Percentiles rank a stretch among this genome's conserved stretches.
phyloP scores from a whole-genome alignment of 768 basidiomycete species.

The Mycena galopus region DNA sequence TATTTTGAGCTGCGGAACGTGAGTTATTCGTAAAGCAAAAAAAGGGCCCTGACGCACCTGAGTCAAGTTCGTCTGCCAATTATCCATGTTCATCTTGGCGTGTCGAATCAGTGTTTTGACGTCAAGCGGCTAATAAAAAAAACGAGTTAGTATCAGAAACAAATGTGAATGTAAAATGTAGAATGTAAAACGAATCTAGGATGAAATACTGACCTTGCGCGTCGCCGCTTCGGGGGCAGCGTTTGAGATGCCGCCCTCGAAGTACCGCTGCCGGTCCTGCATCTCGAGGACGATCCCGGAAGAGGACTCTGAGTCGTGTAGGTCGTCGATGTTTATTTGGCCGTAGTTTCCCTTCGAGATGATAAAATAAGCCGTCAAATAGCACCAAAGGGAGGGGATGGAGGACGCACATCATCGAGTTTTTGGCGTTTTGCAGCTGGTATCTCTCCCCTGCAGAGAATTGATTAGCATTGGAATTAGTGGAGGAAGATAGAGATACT shows the following conservation, averaged over 20 bases:
- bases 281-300: constrained; percentile 86
- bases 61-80: constrained; percentile 70
- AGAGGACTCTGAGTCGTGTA: constrained; percentile 76
- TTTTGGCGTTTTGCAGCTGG: constrained; percentile 74
- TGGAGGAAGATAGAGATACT: constrained; percentile 29
- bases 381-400: not conserved
- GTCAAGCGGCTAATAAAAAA: constrained; percentile 57
- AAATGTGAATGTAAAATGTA: no score
- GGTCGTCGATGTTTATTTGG: constrained; percentile 87
- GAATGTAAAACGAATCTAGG: no score
- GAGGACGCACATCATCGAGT: constrained; percentile 56
- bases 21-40: no score
- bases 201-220: constrained; percentile 44
- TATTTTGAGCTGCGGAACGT: constrained; percentile 67
- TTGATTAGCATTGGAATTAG: constrained; percentile 14
- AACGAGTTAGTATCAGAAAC: constrained; percentile 4
- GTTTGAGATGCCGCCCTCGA: constrained; percentile 72
- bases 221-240: constrained; percentile 44
- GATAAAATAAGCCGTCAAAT: not conserved
- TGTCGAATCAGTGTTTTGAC: constrained; percentile 62
- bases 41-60: constrained; percentile 57
- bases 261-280: constrained; percentile 87
- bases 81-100: constrained; percentile 59
- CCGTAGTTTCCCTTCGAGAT: constrained; percentile 51
- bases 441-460: constrained; percentile 61